These are phyloP conservation scores for Silybum marianum DNA, from an alignment of 129 eudicot genomes.

Conservation along the genomic window DNA sequence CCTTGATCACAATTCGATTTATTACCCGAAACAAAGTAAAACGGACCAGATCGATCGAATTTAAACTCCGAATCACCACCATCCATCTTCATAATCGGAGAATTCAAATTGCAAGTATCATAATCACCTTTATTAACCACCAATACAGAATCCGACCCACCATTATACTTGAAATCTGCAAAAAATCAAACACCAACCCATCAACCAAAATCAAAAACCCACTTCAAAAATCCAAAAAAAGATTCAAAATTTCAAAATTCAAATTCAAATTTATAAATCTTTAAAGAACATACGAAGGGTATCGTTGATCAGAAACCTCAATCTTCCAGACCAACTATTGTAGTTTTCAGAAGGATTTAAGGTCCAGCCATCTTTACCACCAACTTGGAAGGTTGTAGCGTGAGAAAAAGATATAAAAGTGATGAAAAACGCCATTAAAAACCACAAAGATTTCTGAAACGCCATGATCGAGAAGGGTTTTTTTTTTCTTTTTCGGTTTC, in stretches of 20 bases:
- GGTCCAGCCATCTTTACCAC: conserved; percentile 43
- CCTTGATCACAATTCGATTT: conserved; percentile 60
- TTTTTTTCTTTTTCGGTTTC: not conserved
- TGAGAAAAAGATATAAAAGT: conserved; percentile 14
- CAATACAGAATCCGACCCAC: conserved; percentile 67
- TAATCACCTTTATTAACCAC: conserved; percentile 63
- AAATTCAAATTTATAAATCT: not conserved
- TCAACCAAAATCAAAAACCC: not conserved
- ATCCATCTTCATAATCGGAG: conserved; percentile 42
- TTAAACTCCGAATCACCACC: conserved; percentile 58
- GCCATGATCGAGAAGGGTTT: conserved; percentile 23
- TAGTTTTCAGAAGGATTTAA: conserved; percentile 34
- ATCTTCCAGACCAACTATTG: conserved; percentile 26
- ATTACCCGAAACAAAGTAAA: conserved; percentile 73
- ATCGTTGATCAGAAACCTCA: conserved; percentile 38
- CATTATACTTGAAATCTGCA: conserved; percentile 64
- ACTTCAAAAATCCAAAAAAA: not conserved
- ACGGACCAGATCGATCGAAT: conserved; percentile 61
- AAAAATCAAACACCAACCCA: conserved; percentile 14
- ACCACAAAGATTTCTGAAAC: conserved; percentile 15
- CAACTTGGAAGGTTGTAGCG: conserved; percentile 33
- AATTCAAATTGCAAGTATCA: conserved; percentile 44
- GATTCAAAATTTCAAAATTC: not conserved
- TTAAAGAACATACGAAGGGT: conserved; percentile 32
- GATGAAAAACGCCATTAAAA: conserved; percentile 21